Percentiles rank a stretch among this genome's conserved stretches.
Conservation (phyloP, 2,329 filamentous ascomycete species). For the Colletotrichum sansevieriae region DNA sequence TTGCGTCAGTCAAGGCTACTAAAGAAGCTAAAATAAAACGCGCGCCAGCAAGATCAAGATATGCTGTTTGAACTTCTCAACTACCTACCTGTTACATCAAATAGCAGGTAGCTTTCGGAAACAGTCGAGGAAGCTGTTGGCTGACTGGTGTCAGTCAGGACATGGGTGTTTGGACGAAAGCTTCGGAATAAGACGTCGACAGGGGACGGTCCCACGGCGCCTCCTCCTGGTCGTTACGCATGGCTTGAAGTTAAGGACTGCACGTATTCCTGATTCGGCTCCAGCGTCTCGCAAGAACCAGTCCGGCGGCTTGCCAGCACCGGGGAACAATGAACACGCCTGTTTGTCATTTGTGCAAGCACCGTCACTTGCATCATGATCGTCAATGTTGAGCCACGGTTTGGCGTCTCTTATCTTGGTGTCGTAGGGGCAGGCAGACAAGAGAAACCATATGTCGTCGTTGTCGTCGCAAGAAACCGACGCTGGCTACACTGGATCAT, state of each 20-base stretch:
- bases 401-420: slow-evolving; percentile 17
- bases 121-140: slow-evolving; percentile 4
- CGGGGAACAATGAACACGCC: slow-evolving; percentile 26
- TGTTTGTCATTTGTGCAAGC: slow-evolving; percentile 31
- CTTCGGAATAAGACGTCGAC: slow-evolving; percentile 19
- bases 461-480: background rate
- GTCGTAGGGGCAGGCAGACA: background rate
- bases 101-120: slow-evolving; percentile 13
- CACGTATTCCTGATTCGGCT: slow-evolving; percentile 7
- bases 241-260: slow-evolving; percentile 33
- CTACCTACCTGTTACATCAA: no score
- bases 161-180: slow-evolving; percentile 27
- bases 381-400: slow-evolving; percentile 17
- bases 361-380: slow-evolving; percentile 37
- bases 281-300: slow-evolving; percentile 30
- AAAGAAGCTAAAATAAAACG: slow-evolving; percentile 7
- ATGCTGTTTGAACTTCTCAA: no score
- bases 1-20: background rate
- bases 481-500: background rate
- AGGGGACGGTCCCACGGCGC: slow-evolving; percentile 11
- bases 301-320: slow-evolving; percentile 23
- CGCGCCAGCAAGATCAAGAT: background rate
- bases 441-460: background rate
- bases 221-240: slow-evolving; percentile 37
- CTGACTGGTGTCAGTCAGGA: slow-evolving; percentile 13